phyloP scores from a whole-genome alignment of 2,329 filamentous ascomycete species.

The Fusarium miscanthi region DNA sequence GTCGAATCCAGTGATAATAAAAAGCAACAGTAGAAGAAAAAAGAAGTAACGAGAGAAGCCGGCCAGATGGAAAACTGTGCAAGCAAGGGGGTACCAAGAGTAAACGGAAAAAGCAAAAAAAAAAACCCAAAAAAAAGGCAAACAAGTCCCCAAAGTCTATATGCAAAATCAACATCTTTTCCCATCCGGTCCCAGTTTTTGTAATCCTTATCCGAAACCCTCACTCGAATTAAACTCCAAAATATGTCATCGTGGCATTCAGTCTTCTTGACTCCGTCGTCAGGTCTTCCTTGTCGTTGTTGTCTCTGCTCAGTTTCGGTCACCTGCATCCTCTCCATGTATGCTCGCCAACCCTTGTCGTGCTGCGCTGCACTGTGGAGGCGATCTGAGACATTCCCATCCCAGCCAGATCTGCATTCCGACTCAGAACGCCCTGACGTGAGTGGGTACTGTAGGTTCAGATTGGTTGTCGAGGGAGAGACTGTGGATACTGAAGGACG shows the following conservation, averaged over 20 bases:
- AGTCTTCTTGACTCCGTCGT: slow-evolving; percentile 5
- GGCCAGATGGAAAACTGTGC: slow-evolving; percentile 23
- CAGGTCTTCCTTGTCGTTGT: background rate
- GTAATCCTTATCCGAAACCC: slow-evolving; percentile 38
- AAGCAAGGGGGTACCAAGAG: slow-evolving; percentile 30
- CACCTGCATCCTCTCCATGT: slow-evolving; percentile 8
- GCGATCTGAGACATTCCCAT: slow-evolving; percentile 49
- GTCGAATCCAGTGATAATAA: slow-evolving; percentile 12
- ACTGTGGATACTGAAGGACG: slow-evolving; percentile 7
- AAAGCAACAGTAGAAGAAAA: slow-evolving; percentile 25
- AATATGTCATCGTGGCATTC: slow-evolving; percentile 28
- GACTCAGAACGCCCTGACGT: slow-evolving; percentile 36
- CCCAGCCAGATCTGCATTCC: slow-evolving; percentile 48
- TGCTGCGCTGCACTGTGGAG: background rate
- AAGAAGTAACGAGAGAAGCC: slow-evolving; percentile 33
- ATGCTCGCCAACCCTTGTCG: slow-evolving; percentile 25
- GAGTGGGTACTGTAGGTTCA: slow-evolving; percentile 23
- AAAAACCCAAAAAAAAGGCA: slow-evolving; percentile 6
- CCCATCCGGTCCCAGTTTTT: slow-evolving; percentile 44
- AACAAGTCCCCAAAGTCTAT: slow-evolving; percentile 44
- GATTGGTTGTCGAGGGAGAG: slow-evolving; percentile 18
- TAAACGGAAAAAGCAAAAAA: slow-evolving; percentile 18
- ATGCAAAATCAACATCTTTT: slow-evolving; percentile 46
- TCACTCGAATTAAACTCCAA: slow-evolving; percentile 31
- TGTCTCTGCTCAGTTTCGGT: slow-evolving; percentile 20